A percentile compares a stretch with the other conserved stretches of the same genome.
These are phyloP conservation scores for Sporothrix euskadiensis DNA, from an alignment of 2,329 filamentous ascomycete genomes.

Conservation along the genomic window DNA sequence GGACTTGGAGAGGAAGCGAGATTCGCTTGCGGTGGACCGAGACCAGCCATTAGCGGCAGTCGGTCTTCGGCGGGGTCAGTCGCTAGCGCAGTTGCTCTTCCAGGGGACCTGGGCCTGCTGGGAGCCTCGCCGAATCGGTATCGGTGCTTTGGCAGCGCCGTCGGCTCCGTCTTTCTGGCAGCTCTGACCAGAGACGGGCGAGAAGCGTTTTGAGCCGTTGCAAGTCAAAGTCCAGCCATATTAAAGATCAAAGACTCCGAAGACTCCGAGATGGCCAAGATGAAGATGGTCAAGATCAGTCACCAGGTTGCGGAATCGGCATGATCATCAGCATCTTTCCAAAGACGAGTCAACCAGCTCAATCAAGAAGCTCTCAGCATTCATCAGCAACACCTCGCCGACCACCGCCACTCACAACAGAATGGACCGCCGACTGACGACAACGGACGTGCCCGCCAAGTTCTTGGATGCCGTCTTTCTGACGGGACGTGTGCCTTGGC, in stretches of 20 bases:
- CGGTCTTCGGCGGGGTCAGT: not conserved
- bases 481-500: conserved; percentile 14
- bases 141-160: conserved; percentile 12
- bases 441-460: conserved; percentile 12
- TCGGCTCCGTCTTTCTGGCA: not conserved
- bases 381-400: not conserved
- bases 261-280: too few species aligned
- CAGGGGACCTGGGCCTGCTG: not conserved
- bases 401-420: not conserved
- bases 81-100: not conserved
- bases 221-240: not conserved
- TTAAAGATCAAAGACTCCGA: not conserved
- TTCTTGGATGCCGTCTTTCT: not conserved
- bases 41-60: not conserved
- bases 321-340: not conserved
- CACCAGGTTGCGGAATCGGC: too few species aligned
- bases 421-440: conserved; percentile 9
- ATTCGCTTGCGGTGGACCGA: not conserved
- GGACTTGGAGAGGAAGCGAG: not conserved
- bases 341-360: not conserved
- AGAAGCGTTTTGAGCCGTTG: not conserved
- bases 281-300: too few species aligned
- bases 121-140: not conserved
- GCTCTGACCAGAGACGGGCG: not conserved
- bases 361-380: not conserved